Base-by-base conservation (phyloP, 345 rosid genomes). In the Iberis pinnata region DNA sequence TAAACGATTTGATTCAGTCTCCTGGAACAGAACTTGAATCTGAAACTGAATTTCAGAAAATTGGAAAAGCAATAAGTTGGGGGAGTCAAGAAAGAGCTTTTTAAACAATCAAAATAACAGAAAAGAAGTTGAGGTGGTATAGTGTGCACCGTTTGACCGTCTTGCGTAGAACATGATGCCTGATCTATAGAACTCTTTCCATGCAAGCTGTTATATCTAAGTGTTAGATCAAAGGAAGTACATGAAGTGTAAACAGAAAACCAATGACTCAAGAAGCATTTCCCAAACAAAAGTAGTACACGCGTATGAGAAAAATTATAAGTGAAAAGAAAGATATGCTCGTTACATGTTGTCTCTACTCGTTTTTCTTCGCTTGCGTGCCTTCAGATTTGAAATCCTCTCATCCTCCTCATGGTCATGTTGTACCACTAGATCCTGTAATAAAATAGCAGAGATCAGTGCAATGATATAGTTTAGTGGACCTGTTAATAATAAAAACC, bases 321-420 rank as follows among this genome's bases (percentile, higher is more conserved):
- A 40, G 59, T 15, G 31, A 15, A 43, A 14, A 42, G 15, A 39
- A 42, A 37, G 40, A 37, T 17, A 22, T 13, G 32, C 36, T 63
- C 32, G 63, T 67, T 78, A 88, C 87, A 49, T 67, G 63, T 52
- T 53, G 53, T 65, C 56, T 44, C 29, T 49, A 18, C 65, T 45
- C 43, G 61, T 44, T 52, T 72, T 65, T 82, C 74, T 77, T 60
- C 71, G 75, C 65, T 81, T 86, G 33, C 12, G 17, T 59, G 66
- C 70, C 70, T 46, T 66, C 12, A 61, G 66, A 58, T 25, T 32
- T 45, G 60, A 49, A 52, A 55, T 74, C 26, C 56, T 56, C 18
- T 41, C 64, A 63, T 71, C 65, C 38, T 58, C 80, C 70, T 63
- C 50, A 51, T 12, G 29, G 40, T 50, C 72, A 63, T 60, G 64